Conservation (phyloP, 805 yeast genomes). For the Tetrapisispora nanseiensis region DNA sequence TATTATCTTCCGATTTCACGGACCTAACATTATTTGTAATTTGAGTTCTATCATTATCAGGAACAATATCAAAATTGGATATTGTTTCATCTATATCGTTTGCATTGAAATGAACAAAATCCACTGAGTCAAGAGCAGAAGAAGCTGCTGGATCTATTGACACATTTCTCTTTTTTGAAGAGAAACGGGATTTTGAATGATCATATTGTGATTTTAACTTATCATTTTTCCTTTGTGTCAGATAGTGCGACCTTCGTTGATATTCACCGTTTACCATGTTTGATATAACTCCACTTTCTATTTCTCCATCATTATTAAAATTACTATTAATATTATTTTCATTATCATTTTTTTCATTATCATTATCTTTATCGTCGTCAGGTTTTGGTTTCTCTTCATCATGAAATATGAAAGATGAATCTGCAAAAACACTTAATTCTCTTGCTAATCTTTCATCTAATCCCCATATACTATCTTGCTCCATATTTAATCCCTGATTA, state of each 20-base stretch:
- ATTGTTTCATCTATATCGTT: constrained; percentile 1
- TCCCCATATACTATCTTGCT: constrained; percentile 4
- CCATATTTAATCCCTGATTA: background rate
- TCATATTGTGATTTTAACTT: constrained; percentile 28
- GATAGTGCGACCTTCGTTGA: constrained; percentile 14
- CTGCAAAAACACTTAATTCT: constrained; percentile 76
- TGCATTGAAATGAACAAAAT: constrained; percentile 1
- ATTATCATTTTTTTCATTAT: constrained; percentile 4
- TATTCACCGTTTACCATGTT: constrained; percentile 6
- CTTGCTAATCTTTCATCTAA: constrained; percentile 46
- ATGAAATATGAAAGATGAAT: constrained; percentile 69
- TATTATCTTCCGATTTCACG: background rate
- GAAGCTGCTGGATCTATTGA: background rate
- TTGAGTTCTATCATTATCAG: background rate
- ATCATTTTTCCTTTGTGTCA: constrained; percentile 24
- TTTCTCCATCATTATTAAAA: background rate
- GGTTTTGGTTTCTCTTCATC: constrained; percentile 47
- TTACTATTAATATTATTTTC: constrained; percentile 3
- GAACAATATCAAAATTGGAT: background rate
- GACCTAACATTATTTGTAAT: too few species aligned
- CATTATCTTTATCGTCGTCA: constrained; percentile 9
- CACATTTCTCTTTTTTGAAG: constrained; percentile 10
- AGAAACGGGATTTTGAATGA: constrained; percentile 23
- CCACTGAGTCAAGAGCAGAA: background rate
- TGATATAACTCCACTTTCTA: too few species aligned